Conservation (phyloP, 257 asterid genomes). For the Eucommia ulmoides region DNA sequence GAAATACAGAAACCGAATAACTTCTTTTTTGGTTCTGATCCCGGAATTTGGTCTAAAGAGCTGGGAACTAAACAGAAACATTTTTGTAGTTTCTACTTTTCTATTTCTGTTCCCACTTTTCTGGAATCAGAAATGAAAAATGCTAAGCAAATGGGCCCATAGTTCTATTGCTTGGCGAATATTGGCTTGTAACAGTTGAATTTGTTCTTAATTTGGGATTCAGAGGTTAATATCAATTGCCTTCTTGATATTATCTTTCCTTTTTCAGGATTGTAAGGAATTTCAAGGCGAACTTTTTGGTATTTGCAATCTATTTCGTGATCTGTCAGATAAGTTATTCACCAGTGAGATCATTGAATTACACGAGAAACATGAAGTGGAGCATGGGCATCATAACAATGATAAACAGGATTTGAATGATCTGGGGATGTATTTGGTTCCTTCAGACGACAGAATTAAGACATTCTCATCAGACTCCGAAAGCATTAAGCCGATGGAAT, state of each 20-base stretch:
- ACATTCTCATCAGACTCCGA: constrained; percentile 14
- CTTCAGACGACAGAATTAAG: constrained; percentile 15
- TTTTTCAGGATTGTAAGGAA: constrained; percentile 68
- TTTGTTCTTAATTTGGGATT: too few species aligned
- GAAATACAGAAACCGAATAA: too few species aligned
- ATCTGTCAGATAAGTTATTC: constrained; percentile 80
- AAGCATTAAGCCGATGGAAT: constrained; percentile 9
- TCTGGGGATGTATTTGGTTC: constrained; percentile 25
- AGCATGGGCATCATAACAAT: constrained; percentile 8
- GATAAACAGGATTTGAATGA: constrained; percentile 21
- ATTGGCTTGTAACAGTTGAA: too few species aligned
- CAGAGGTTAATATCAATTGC: too few species aligned
- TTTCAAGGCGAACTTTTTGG: constrained; percentile 93
- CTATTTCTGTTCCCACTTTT: not conserved
- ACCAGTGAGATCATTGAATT: constrained; percentile 71
- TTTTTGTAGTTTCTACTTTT: not conserved
- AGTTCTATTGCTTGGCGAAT: too few species aligned
- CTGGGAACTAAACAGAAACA: too few species aligned
- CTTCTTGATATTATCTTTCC: too few species aligned
- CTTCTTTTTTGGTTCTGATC: too few species aligned
- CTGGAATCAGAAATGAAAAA: too few species aligned
- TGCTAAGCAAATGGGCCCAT: too few species aligned
- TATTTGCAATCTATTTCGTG: constrained; percentile 75
- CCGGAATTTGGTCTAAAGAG: too few species aligned
- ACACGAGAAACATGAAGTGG: constrained; percentile 36